Evolutionary conservation across 1,139 yeast species (phyloP), one percentile per base, ranked within the genome.

Genomic region (Hansenula lynferdii): DNA sequence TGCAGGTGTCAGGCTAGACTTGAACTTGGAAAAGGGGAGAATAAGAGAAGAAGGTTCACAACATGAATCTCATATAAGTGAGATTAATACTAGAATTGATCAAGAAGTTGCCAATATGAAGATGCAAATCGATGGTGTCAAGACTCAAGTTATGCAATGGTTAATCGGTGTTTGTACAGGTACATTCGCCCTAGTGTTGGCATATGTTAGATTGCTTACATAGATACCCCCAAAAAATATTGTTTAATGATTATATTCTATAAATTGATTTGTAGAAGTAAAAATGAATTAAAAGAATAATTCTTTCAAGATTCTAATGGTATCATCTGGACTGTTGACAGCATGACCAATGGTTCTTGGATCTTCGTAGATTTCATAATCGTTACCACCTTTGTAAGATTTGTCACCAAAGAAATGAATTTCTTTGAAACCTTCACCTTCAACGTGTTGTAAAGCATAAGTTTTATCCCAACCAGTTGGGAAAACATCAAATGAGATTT

Each of bases 401-500:
- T 92, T 92, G 76, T 92, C 99, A 69, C 99, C 98, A 61, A 92
- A 92, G 80, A 94, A 94, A 74, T 92, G 97, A 57, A 92, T 87
- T 54, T 78, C 74, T 60, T 81, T 73, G 70, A 90, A 94, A 48
- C 83, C 79, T 67, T 90, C 97, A 47, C 72, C 67, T 56, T 70
- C 89, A 56, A 92, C 90, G 69, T 90, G 98, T 67, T 82, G 89
- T 61, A 94, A 79, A 68, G 96, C 86, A 72, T 90, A 94, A 47
- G 98, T 94, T 79, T 94, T 92, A 68, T 92, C 98, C 99, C 99
- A 92, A 59, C 99, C 99, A 49, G 96, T 85, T 70, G 99, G 99
- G 90, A 92, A 92, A 51, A 92, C 98, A 60, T 92, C 99, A 60
- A 92, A 92, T 35, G 98, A 92, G 65, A 92, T 92, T 75, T 92